Percentiles rank a stretch among this genome's conserved stretches.
Conservation (phyloP, 2,329 filamentous ascomycete genomes). For the Xylaria sp. region DNA sequence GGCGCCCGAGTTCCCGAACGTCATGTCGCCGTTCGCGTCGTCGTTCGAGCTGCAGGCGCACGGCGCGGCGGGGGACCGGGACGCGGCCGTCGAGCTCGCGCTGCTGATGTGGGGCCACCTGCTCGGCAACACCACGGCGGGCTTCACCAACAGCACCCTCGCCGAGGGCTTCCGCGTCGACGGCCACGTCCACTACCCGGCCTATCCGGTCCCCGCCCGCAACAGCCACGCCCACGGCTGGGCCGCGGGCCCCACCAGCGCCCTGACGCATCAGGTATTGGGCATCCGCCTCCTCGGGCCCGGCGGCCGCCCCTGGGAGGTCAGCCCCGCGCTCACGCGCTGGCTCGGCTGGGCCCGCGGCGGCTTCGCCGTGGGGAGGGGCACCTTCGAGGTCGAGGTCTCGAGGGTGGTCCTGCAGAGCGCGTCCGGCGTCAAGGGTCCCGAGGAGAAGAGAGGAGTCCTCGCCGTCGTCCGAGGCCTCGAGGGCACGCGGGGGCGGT, state of each 20-base stretch:
- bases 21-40: constrained; percentile 24
- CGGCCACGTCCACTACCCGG: constrained; percentile 40
- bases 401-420: constrained; percentile 19
- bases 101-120: constrained; percentile 45
- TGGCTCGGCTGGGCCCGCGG: constrained; percentile 41
- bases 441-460: constrained; percentile 4
- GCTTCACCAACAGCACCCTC: constrained; percentile 47
- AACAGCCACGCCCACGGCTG: constrained; percentile 44
- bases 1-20: constrained; percentile 32
- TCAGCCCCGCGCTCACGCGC: constrained; percentile 35
- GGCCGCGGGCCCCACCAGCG: constrained; percentile 39
- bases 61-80: constrained; percentile 41
- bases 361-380: constrained; percentile 40
- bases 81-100: constrained; percentile 46
- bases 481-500: constrained; percentile 20
- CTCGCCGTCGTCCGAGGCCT: constrained; percentile 16
- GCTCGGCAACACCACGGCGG: constrained; percentile 41
- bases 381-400: constrained; percentile 39
- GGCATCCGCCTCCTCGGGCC: constrained; percentile 35
- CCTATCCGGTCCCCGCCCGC: constrained; percentile 35
- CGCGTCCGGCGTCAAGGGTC: neutral
- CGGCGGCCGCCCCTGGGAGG: constrained; percentile 31
- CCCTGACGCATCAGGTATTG: constrained; percentile 34
- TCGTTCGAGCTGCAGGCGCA: constrained; percentile 34
- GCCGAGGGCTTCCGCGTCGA: constrained; percentile 46